Percentiles rank a stretch among this genome's conserved stretches.
phyloP scores from a whole-genome alignment of 2,329 filamentous ascomycete genomes.

The Cladosporium colombiae region DNA sequence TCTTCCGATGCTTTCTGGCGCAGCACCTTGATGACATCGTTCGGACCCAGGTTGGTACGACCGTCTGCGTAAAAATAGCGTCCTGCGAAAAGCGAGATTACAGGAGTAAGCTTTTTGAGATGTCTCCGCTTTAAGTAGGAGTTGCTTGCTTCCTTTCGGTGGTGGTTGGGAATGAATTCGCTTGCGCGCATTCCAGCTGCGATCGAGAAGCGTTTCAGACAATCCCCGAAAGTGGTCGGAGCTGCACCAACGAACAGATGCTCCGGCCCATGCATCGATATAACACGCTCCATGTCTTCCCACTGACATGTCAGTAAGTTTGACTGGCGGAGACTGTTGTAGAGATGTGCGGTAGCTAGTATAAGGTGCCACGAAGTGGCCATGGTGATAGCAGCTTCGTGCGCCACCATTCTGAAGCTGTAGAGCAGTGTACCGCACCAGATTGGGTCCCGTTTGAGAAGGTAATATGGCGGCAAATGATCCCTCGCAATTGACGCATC shows the following conservation, averaged over 20 bases:
- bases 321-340: background rate
- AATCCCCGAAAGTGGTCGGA: background rate
- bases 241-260: background rate
- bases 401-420: conserved; percentile 12
- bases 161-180: background rate
- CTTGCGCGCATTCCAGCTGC: background rate
- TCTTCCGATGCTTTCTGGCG: background rate
- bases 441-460: conserved; percentile 7
- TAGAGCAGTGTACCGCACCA: conserved; percentile 21
- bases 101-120: background rate
- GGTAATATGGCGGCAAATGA: background rate
- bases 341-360: background rate
- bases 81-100: background rate
- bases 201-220: background rate
- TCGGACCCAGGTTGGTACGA: background rate
- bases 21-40: background rate
- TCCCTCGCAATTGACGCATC: background rate
- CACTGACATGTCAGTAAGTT: background rate
- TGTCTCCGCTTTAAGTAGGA: background rate
- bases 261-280: background rate
- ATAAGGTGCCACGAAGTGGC: background rate
- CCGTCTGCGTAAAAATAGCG: background rate
- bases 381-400: conserved; percentile 5
- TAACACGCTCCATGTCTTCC: background rate
- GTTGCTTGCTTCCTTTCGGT: background rate